Percentiles rank a stretch among this genome's conserved stretches.
These are phyloP conservation scores for Aspergillus taichungensis DNA, from an alignment of 495 filamentous ascomycete species.

Conservation along the genomic window DNA sequence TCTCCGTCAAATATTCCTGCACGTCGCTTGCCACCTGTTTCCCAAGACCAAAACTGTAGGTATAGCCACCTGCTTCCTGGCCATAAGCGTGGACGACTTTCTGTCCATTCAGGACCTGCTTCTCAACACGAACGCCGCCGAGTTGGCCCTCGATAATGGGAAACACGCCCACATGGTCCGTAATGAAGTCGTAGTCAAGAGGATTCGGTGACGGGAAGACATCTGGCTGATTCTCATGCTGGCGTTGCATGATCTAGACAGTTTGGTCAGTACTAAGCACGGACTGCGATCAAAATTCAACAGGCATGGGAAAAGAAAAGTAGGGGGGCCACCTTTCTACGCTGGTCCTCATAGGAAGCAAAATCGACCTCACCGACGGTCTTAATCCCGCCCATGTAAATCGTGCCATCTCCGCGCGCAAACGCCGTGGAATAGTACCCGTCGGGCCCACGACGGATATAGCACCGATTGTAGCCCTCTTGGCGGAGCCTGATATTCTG, in stretches of 20 bases:
- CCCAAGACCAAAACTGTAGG: constrained; percentile 21
- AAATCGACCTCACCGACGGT: constrained; percentile 2
- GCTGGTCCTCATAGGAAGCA: background rate
- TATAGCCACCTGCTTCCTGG: constrained; percentile 19
- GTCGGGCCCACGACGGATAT: constrained; percentile 1
- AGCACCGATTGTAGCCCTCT: background rate
- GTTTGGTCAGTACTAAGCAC: background rate
- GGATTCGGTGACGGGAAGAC: constrained; percentile 6
- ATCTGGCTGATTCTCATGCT: constrained; percentile 4
- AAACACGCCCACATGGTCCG: constrained; percentile 21
- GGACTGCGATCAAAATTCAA: too few relatives aligned
- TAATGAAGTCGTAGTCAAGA: constrained; percentile 7
- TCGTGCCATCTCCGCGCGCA: constrained; percentile 5
- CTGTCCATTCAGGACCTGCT: constrained; percentile 10
- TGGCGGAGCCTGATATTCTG: constrained; percentile 8
- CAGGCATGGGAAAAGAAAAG: background rate
- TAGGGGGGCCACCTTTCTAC: constrained; percentile 1
- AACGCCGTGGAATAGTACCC: constrained; percentile 7
- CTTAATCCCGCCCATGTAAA: constrained; percentile 9
- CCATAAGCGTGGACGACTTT: constrained; percentile 29
- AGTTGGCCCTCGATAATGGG: constrained; percentile 10
- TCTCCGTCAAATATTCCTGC: background rate
- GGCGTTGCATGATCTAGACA: constrained; percentile 9
- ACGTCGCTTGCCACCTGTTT: constrained; percentile 6
- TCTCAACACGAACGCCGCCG: constrained; percentile 24